Evolutionary conservation across 2,329 filamentous ascomycete species (phyloP).

Genomic region (Didymella sp.): DNA sequence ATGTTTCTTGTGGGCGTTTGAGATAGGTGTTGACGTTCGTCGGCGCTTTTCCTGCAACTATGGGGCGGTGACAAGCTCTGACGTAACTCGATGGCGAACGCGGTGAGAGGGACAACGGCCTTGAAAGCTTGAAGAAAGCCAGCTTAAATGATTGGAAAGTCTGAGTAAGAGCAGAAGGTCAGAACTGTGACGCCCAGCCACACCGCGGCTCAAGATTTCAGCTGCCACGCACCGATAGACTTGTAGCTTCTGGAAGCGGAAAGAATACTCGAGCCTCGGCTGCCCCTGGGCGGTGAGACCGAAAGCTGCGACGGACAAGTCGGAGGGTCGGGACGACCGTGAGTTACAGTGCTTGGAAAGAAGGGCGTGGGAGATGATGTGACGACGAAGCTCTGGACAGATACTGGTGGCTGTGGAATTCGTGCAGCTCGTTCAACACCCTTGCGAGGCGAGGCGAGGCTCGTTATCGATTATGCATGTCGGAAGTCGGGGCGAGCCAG

Average conservation of each 20-base stretch:
- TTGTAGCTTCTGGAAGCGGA: slow-evolving; percentile 27
- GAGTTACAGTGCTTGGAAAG: slow-evolving; percentile 6
- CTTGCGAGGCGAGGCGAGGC: slow-evolving; percentile 9
- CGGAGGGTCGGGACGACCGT: slow-evolving; percentile 24
- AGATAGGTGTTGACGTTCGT: slow-evolving; percentile 16
- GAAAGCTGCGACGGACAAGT: slow-evolving; percentile 25
- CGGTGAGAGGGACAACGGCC: slow-evolving; percentile 19
- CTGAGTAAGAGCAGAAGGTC: slow-evolving; percentile 17
- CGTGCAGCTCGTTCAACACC: slow-evolving; percentile 17
- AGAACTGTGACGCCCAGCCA: slow-evolving; percentile 24
- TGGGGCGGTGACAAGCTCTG: slow-evolving; percentile 30
- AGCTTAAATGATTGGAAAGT: slow-evolving; percentile 31
- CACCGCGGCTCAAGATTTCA: slow-evolving; percentile 32
- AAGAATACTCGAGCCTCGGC: slow-evolving; percentile 40
- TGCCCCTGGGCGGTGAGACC: slow-evolving; percentile 45
- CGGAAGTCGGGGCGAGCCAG: slow-evolving; percentile 19
- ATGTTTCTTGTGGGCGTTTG: slow-evolving; percentile 6
- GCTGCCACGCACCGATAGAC: slow-evolving; percentile 22
- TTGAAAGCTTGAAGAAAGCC: slow-evolving; percentile 31
- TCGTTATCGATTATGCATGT: slow-evolving; percentile 21
- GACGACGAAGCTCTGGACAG: slow-evolving; percentile 6
- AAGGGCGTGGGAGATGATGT: slow-evolving; percentile 11
- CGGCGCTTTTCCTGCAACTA: slow-evolving; percentile 14
- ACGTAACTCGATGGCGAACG: slow-evolving; percentile 25
- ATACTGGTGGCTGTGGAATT: slow-evolving; percentile 17